These are phyloP conservation scores for Phytophthora pisi DNA, from an alignment of 352 stramenopile species.

Conservation along the genomic window DNA sequence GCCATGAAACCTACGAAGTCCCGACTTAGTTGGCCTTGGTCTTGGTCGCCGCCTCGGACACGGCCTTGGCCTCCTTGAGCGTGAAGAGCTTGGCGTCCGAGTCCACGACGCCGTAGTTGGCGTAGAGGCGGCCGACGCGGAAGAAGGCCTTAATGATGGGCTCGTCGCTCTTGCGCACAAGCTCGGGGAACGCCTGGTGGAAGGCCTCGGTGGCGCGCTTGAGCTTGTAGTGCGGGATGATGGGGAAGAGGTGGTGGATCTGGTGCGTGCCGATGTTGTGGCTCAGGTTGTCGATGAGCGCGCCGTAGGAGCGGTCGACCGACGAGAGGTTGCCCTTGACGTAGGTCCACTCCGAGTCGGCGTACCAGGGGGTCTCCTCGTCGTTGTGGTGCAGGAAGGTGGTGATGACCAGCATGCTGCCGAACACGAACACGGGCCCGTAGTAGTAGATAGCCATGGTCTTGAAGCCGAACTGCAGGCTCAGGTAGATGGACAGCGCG, in stretches of 20 bases:
- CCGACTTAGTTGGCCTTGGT: conserved; percentile 34
- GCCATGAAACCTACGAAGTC: conserved; percentile 12
- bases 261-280: conserved; percentile 90
- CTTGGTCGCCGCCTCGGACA: conserved; percentile 37
- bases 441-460: conserved; percentile 85
- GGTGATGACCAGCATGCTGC: conserved; percentile 81
- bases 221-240: conserved; percentile 89
- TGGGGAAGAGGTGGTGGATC: conserved; percentile 87
- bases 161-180: conserved; percentile 71
- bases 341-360: conserved; percentile 84
- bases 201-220: conserved; percentile 67
- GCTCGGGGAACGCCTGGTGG: conserved; percentile 68
- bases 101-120: conserved; percentile 74
- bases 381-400: conserved; percentile 88
- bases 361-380: conserved; percentile 85
- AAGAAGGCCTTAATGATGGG: conserved; percentile 74
- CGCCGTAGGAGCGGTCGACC: conserved; percentile 81
- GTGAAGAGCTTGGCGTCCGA: conserved; percentile 70
- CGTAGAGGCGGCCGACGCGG: conserved; percentile 65
- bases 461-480: conserved; percentile 51
- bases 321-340: conserved; percentile 85
- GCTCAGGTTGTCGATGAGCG: conserved; percentile 82
- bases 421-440: conserved; percentile 75
- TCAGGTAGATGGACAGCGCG: conserved; percentile 46
- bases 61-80: conserved; percentile 60